Conservation (phyloP, 768 basidiomycete genomes). For the Tulasnella sp. region DNA sequence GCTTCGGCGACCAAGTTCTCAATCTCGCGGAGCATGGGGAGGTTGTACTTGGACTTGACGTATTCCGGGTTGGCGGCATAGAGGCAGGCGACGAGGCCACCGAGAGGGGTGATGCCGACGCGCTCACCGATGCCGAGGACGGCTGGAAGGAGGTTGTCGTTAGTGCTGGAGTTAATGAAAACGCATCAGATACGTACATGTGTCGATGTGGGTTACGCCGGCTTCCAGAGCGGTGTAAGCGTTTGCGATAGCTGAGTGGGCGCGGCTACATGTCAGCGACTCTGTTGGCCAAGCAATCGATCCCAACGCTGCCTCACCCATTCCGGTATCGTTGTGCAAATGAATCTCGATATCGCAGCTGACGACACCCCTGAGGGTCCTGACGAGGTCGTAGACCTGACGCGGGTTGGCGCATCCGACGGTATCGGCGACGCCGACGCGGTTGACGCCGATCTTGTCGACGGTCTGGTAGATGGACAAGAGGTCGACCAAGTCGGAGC, state of each 20-base stretch:
- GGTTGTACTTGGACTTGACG: constrained; percentile 99
- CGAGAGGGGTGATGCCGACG: constrained; percentile 96
- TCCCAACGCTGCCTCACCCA: constrained; percentile 63
- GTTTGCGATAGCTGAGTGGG: constrained; percentile 78
- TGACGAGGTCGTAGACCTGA: constrained; percentile 96
- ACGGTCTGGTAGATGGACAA: constrained; percentile 98
- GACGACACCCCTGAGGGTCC: constrained; percentile 92
- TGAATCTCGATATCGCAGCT: constrained; percentile 97
- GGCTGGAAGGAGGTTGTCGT: constrained; percentile 33
- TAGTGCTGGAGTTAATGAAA: constrained; percentile 4
- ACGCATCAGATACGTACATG: constrained; percentile 45
- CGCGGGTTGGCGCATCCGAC: constrained; percentile 98
- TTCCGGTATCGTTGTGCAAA: constrained; percentile 89
- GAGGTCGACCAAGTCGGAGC: constrained; percentile 96
- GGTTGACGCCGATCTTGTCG: constrained; percentile 97
- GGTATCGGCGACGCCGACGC: constrained; percentile 98
- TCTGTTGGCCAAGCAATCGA: background rate
- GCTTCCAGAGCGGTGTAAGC: constrained; percentile 97
- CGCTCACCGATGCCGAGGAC: constrained; percentile 97
- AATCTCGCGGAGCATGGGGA: constrained; percentile 92
- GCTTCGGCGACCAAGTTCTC: constrained; percentile 99
- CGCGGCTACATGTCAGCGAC: background rate
- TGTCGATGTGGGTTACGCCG: constrained; percentile 98
- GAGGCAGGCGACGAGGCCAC: constrained; percentile 91
- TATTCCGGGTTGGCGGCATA: constrained; percentile 97